phyloP scores from a whole-genome alignment of 441 rosid species.

The Adansonia grandidieri region DNA sequence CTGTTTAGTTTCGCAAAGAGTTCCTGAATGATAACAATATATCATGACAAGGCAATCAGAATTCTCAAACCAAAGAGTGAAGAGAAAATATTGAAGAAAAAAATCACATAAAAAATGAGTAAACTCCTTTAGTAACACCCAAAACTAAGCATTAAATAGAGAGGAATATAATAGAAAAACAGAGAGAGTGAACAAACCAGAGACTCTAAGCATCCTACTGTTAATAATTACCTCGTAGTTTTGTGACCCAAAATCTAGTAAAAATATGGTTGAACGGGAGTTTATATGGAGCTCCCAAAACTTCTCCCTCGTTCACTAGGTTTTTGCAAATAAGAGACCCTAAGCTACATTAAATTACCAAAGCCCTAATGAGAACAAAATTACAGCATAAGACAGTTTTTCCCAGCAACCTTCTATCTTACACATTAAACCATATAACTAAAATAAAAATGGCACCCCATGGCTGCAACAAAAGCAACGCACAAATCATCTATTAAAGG shows the following conservation, averaged over 20 bases:
- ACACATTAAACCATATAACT: not conserved
- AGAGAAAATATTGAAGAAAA: not conserved
- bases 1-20: slow-evolving; percentile 78
- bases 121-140: not conserved
- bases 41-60: slow-evolving; percentile 11
- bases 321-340: slow-evolving; percentile 4
- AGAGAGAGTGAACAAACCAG: not conserved
- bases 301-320: slow-evolving; percentile 9
- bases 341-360: not conserved
- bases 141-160: not conserved
- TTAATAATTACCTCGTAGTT: not conserved
- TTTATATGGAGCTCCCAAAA: not conserved
- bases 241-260: not conserved
- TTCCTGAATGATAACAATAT: slow-evolving; percentile 58
- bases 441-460: not conserved
- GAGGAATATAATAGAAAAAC: not conserved
- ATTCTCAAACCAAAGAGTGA: not conserved
- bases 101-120: not conserved
- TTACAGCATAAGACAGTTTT: slow-evolving; percentile 6
- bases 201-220: not conserved
- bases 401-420: not conserved
- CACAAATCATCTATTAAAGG: not conserved
- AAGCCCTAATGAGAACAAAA: not conserved
- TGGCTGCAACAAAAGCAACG: not conserved
- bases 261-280: not conserved